Evolutionary conservation across 2,329 filamentous ascomycete species (phyloP).

Genomic region (Fusarium burgessii): DNA sequence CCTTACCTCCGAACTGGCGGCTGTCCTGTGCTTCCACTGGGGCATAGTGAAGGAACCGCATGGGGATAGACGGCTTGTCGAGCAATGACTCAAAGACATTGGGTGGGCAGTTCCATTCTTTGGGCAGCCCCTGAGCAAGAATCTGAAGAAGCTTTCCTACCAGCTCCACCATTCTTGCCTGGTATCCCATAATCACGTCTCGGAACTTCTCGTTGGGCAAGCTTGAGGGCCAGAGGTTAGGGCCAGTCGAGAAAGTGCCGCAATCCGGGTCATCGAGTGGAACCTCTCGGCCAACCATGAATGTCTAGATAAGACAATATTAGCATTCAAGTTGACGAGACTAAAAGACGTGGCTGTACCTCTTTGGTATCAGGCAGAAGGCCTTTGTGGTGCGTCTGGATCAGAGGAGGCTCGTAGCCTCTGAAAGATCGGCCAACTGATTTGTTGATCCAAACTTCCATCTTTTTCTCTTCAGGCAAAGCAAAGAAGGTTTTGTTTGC

Average conservation of each 20-base stretch:
- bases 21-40: neutral
- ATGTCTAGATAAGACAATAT: too few relatives aligned
- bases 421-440: neutral
- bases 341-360: neutral
- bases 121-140: neutral
- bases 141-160: neutral
- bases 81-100: too few relatives aligned
- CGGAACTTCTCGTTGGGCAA: too few relatives aligned
- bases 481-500: neutral
- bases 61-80: too few relatives aligned
- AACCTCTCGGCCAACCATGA: neutral
- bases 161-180: too few relatives aligned
- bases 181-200: too few relatives aligned
- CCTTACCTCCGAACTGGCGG: constrained; percentile 27
- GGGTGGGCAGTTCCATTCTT: too few relatives aligned
- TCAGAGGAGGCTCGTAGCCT: neutral
- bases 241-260: too few relatives aligned
- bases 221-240: constrained; percentile 11
- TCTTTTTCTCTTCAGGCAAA: neutral
- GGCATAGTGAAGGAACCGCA: neutral
- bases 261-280: too few relatives aligned
- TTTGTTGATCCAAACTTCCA: too few relatives aligned
- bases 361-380: neutral
- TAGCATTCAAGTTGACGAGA: too few relatives aligned
- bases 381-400: too few relatives aligned